A percentile compares a stretch with the other conserved stretches of the same genome.
Conservation (phyloP, 1,284 basidiomycete species). For the Ganoderma leucocontextum region DNA sequence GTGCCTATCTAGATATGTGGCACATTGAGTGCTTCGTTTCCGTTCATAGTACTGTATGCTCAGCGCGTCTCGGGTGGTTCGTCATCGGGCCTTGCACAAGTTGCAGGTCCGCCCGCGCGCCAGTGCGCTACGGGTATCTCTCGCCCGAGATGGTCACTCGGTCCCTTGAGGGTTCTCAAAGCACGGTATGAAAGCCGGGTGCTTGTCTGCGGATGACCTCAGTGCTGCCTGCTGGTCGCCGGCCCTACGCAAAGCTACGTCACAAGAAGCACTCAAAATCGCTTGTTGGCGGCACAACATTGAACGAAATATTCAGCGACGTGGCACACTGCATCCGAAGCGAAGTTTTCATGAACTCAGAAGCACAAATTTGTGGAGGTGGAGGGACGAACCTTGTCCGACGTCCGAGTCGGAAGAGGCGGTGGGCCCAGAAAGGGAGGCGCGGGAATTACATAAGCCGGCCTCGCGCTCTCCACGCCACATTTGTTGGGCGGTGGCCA, state of each 20-base stretch:
- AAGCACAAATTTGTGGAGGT: background rate
- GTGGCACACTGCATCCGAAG: background rate
- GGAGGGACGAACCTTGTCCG: conserved; percentile 12
- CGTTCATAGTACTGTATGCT: background rate
- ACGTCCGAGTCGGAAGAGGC: conserved; percentile 11
- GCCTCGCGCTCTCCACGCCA: conserved; percentile 34
- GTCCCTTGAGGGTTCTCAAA: background rate
- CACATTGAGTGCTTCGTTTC: background rate
- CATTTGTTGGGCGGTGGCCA: conserved; percentile 26
- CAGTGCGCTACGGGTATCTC: background rate
- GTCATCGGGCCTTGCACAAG: too few relatives aligned
- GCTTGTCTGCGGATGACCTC: conserved; percentile 1
- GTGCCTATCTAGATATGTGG: background rate
- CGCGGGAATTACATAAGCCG: conserved; percentile 26
- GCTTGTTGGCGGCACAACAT: background rate
- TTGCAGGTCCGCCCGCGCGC: background rate
- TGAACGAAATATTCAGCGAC: background rate
- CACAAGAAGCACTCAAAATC: conserved; percentile 5
- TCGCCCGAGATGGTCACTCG: background rate
- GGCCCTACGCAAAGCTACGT: background rate
- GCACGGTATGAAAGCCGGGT: conserved; percentile 5
- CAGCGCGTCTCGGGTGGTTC: background rate
- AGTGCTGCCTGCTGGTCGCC: background rate
- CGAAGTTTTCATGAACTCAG: background rate
- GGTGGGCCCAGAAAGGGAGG: conserved; percentile 13